Evolutionary conservation across 2,329 filamentous ascomycete genomes (phyloP), one percentile per base, ranked within the genome.

Genomic region (Phialocephala subalpina): DNA sequence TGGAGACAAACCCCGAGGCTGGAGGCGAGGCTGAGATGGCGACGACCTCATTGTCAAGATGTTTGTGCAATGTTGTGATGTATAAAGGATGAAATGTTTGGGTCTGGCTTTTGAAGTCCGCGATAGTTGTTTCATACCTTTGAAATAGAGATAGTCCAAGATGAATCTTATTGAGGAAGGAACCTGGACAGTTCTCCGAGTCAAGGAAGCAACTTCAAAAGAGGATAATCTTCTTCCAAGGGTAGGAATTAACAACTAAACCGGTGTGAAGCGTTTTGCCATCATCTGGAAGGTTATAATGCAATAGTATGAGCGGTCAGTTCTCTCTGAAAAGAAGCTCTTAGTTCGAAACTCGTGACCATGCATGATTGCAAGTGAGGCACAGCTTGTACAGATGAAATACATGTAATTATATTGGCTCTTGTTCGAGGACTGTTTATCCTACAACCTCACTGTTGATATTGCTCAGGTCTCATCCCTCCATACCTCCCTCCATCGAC

Each of bases 401-500:
- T 53, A 53, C 49, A 53, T 53, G 61, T 64, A 70, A 70, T 66
- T 70, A 72, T 68, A 70, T 67, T 70, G 62, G 65, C 67, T 66
- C 56, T 53, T 53, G 55, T 64, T 8, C 67, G 67, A 72, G 70
- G 73, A 66, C 73, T 75, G 70, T 73, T 70, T 74, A 70, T 73
- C 74, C 73, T 74, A 74, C 73, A 75, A 64, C 66, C 58, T 66
- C 67, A 58, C 67, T 72, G 66, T 70, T 71, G 55, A 62, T 70
- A 61, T 53, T 68, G 68, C 69, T 65, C 69, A 63, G 58, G 35
- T 57, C 55, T n/a, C n/a, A n/a, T 5, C 29, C 29, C 29, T 33
- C 29, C 29, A 33, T 9, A 70, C 64, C 62, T n/a, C n/a, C n/a
- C 45, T 59, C 63, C 53, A 58, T 65, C 45, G 60, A 69, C 64